Evolutionary conservation across 306 rosid species (phyloP).

Genomic region (Prunus padus): DNA sequence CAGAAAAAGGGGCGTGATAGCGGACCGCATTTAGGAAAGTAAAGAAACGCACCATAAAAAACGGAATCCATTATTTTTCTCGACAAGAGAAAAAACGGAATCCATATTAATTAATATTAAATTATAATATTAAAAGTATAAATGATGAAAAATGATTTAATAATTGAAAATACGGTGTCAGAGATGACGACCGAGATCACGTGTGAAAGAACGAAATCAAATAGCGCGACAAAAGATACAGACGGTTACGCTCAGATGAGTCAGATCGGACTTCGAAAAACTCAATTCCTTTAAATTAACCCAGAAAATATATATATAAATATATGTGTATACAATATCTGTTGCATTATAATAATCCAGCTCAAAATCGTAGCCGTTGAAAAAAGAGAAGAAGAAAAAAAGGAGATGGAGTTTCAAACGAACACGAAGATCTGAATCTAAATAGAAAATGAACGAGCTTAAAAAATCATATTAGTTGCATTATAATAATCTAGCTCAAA

Average conservation of each 20-base stretch:
- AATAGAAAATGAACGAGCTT: neutral
- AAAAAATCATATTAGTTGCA: neutral
- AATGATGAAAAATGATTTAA: neutral
- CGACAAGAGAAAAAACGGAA: neutral
- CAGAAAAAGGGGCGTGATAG: neutral
- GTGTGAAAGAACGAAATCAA: neutral
- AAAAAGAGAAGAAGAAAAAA: neutral
- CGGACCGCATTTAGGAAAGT: neutral
- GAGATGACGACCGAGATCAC: slow-evolving; percentile 1
- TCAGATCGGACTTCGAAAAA: neutral
- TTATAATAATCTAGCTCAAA: neutral
- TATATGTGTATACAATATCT: too few species aligned
- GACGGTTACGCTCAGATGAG: neutral
- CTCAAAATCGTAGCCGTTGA: too few species aligned
- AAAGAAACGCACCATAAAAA: neutral
- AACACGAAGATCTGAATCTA: neutral
- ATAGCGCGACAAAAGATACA: neutral
- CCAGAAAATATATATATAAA: too few species aligned
- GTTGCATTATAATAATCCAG: too few species aligned
- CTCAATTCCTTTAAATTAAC: neutral
- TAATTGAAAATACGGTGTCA: neutral
- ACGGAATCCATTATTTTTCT: neutral
- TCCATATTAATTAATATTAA: neutral
- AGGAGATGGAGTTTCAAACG: neutral
- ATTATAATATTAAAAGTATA: neutral